Conservation (phyloP, 2,329 filamentous ascomycete genomes). For the Colletotrichum theobromicola region DNA sequence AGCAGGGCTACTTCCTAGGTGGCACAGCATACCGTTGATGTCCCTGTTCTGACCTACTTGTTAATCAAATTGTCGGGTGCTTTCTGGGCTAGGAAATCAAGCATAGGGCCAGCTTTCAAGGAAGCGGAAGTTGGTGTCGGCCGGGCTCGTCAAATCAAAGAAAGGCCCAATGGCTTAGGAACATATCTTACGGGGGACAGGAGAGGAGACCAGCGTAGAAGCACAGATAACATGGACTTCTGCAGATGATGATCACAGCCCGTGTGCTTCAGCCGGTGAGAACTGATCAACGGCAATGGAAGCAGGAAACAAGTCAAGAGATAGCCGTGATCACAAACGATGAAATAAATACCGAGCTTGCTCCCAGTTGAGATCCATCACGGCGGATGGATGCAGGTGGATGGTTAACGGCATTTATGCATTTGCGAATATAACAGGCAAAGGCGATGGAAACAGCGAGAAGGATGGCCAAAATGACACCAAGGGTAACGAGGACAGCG, state of each 20-base stretch:
- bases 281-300: background rate
- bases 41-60: background rate
- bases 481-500: background rate
- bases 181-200: background rate
- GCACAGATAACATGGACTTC: background rate
- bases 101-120: background rate
- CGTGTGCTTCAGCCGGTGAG: background rate
- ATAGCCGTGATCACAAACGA: background rate
- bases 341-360: background rate
- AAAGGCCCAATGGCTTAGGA: background rate
- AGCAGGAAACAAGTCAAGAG: background rate
- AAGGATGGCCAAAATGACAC: background rate
- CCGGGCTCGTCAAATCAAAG: background rate
- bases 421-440: background rate
- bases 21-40: background rate
- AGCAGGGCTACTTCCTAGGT: background rate
- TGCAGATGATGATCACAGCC: background rate
- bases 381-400: background rate
- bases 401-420: background rate
- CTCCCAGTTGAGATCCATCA: background rate
- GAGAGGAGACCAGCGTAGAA: background rate
- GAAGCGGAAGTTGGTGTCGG: background rate
- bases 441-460: background rate
- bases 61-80: background rate
- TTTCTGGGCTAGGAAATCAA: background rate